These are phyloP conservation scores for Escallonia rubra DNA, from an alignment of 129 eudicot genomes.

Conservation along the genomic window DNA sequence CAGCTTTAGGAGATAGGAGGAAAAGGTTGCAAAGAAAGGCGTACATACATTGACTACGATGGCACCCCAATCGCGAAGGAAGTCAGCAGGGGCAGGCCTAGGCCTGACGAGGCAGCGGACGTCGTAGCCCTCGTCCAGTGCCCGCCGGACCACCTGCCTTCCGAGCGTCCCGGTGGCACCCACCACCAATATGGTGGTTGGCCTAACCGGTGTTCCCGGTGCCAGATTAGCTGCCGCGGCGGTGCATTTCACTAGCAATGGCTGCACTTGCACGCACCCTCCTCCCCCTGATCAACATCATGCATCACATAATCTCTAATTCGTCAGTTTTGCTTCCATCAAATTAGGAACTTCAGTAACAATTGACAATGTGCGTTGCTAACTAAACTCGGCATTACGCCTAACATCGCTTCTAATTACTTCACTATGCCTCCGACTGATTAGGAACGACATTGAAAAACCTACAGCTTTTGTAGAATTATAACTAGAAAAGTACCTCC, in stretches of 20 bases:
- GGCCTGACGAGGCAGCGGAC: slow-evolving; percentile 98
- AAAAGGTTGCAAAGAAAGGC: neutral
- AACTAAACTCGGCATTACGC: neutral
- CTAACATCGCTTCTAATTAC: neutral
- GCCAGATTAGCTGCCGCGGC: slow-evolving; percentile 69
- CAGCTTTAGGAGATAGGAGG: no score
- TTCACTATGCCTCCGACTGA: neutral
- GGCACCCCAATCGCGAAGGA: slow-evolving; percentile 99
- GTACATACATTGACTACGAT: slow-evolving; percentile 81
- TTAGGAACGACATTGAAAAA: neutral
- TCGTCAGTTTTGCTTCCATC: neutral
- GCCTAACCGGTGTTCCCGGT: slow-evolving; percentile 97
- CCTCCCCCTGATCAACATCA: neutral
- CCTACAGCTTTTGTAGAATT: no score
- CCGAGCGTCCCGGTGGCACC: slow-evolving; percentile 98
- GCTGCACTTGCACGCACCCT: slow-evolving; percentile 31
- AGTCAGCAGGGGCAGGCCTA: slow-evolving; percentile 98
- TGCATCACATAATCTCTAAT: slow-evolving; percentile 3
- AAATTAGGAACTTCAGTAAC: neutral
- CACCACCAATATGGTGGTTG: slow-evolving; percentile 88
- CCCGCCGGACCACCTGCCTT: slow-evolving; percentile 92
- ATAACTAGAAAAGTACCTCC: slow-evolving; percentile 11
- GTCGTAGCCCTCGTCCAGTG: slow-evolving; percentile 94
- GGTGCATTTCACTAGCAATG: slow-evolving; percentile 39
- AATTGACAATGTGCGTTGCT: no score